Conservation (phyloP, 139 green algal species). For the Chlamydomonas asymmetrica region DNA sequence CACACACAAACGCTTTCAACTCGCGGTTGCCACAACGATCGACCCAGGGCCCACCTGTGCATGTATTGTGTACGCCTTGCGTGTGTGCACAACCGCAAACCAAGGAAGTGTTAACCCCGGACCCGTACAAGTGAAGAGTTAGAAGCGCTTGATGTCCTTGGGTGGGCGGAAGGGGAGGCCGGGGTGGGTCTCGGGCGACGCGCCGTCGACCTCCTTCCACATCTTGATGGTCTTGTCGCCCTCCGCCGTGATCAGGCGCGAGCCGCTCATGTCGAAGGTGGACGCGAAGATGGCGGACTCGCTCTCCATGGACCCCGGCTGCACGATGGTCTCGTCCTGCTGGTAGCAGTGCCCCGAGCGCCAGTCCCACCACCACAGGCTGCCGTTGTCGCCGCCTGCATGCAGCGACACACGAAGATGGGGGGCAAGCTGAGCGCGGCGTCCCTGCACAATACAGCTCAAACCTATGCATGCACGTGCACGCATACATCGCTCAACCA, state of each 20-base stretch:
- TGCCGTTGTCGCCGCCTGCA: constrained; percentile 68
- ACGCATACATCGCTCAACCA: too few relatives aligned
- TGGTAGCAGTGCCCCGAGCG: constrained; percentile 94
- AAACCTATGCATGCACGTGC: too few relatives aligned
- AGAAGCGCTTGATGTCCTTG: constrained; percentile 61
- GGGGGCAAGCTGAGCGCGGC: background rate
- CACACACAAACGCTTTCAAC: too few relatives aligned
- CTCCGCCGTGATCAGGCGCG: constrained; percentile 81
- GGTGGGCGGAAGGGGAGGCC: constrained; percentile 79
- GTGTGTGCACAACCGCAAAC: too few relatives aligned
- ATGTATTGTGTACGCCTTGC: too few relatives aligned
- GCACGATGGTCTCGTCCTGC: constrained; percentile 78
- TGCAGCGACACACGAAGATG: background rate
- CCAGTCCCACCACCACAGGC: constrained; percentile 91
- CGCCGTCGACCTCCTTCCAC: constrained; percentile 90
- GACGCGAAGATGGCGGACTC: constrained; percentile 56
- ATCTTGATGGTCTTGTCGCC: constrained; percentile 99
- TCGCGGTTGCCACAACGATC: too few relatives aligned
- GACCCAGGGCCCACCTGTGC: too few relatives aligned
- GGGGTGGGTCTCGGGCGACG: constrained; percentile 87
- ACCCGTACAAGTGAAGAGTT: too few relatives aligned
- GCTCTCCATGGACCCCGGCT: constrained; percentile 91
- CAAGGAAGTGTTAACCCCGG: too few relatives aligned
- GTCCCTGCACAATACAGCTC: too few relatives aligned
- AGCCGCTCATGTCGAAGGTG: constrained; percentile 47